Conservation (phyloP, 2,329 filamentous ascomycete genomes). For the Trichoderma lentiforme region DNA sequence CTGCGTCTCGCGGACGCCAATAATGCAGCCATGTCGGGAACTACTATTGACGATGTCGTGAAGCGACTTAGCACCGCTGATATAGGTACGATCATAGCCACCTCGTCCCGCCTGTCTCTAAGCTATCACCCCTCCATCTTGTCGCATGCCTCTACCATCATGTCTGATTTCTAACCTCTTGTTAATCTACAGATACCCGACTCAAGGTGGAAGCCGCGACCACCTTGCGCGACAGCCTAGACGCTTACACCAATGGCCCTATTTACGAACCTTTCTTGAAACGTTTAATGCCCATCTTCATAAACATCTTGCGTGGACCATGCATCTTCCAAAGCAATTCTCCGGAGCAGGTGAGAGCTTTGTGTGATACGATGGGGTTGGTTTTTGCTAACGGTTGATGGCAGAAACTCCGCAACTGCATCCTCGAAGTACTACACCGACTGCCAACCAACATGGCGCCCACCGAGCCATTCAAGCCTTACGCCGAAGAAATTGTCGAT, state of each 20-base stretch:
- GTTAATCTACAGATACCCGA: constrained; percentile 63
- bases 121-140: constrained; percentile 17
- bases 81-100: constrained; percentile 43
- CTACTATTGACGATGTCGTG: constrained; percentile 61
- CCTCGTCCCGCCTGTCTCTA: not conserved
- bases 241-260: constrained; percentile 75
- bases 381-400: not conserved
- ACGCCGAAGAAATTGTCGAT: constrained; percentile 84
- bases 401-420: constrained; percentile 84
- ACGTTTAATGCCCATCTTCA: constrained; percentile 85
- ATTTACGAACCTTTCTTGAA: constrained; percentile 80
- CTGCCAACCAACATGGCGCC: constrained; percentile 69
- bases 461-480: constrained; percentile 78
- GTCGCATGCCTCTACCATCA: constrained; percentile 23
- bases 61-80: constrained; percentile 57
- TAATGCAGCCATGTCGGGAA: constrained; percentile 58
- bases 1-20: constrained; percentile 38
- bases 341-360: constrained; percentile 69
- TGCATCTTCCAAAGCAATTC: constrained; percentile 91
- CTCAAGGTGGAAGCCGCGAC: constrained; percentile 77
- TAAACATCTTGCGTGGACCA: constrained; percentile 77
- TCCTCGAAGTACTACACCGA: constrained; percentile 91
- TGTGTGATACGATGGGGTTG: not conserved
- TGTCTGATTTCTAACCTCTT: constrained; percentile 4
- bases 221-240: constrained; percentile 85